These are phyloP conservation scores for Elongisporangium anandrum DNA, from an alignment of 352 stramenopile genomes.

Conservation along the genomic window DNA sequence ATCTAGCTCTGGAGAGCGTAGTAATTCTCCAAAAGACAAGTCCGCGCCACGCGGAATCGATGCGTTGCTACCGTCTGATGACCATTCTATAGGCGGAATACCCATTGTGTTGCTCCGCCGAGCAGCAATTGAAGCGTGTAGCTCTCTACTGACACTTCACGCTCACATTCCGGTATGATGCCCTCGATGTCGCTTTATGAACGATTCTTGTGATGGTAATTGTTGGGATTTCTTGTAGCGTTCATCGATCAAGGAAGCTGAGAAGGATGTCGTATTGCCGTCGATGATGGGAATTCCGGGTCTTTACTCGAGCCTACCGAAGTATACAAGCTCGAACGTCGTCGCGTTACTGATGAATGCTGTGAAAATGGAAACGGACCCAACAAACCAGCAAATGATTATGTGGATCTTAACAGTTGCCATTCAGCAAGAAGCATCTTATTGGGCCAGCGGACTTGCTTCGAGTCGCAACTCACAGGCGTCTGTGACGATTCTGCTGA, in stretches of 20 bases:
- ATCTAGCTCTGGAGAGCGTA: conserved; percentile 23
- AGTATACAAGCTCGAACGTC: conserved; percentile 84
- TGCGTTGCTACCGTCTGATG: conserved; percentile 52
- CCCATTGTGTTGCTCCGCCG: conserved; percentile 67
- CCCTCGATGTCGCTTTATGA: background rate
- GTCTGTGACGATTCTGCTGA: conserved; percentile 78
- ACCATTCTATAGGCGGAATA: conserved; percentile 69
- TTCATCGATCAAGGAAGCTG: conserved; percentile 75
- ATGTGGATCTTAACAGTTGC: conserved; percentile 85
- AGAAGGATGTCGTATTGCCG: conserved; percentile 56
- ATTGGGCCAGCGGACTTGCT: conserved; percentile 73
- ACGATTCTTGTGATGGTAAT: background rate
- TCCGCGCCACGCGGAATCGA: conserved; percentile 18
- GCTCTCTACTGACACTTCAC: conserved; percentile 78
- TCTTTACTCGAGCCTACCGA: conserved; percentile 76
- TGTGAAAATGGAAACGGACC: conserved; percentile 77
- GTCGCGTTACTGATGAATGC: conserved; percentile 78
- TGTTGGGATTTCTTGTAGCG: conserved; percentile 22
- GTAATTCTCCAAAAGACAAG: conserved; percentile 14
- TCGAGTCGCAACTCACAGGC: conserved; percentile 85
- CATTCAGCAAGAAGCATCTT: conserved; percentile 83
- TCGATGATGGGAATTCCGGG: conserved; percentile 64
- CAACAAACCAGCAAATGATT: conserved; percentile 88
- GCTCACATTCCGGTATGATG: conserved; percentile 60
- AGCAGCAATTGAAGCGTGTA: conserved; percentile 77